Evolutionary conservation across 2,329 filamentous ascomycete species (phyloP).

Genomic region (Chaetomium strumarium): DNA sequence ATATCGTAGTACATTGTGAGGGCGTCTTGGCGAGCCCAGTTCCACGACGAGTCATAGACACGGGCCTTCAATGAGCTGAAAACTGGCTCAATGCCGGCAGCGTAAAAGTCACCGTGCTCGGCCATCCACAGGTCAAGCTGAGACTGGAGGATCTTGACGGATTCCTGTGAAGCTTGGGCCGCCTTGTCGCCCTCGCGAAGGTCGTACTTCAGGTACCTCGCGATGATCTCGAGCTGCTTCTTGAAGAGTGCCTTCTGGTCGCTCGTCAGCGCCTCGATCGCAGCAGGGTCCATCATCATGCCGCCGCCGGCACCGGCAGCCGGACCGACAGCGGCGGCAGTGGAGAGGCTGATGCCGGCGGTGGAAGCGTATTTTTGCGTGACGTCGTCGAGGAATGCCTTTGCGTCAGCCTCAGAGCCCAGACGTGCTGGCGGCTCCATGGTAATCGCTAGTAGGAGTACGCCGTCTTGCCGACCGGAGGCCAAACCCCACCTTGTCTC

Average conservation of each 20-base stretch:
- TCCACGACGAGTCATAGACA: constrained; percentile 97
- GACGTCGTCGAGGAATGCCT: constrained; percentile 83
- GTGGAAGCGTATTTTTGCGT: constrained; percentile 82
- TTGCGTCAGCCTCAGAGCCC: constrained; percentile 83
- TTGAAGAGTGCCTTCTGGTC: constrained; percentile 95
- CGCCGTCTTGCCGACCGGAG: constrained; percentile 82
- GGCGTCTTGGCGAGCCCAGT: constrained; percentile 96
- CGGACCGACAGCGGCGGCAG: constrained; percentile 66
- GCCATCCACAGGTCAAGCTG: constrained; percentile 92
- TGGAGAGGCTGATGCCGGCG: constrained; percentile 77
- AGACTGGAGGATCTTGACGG: constrained; percentile 79
- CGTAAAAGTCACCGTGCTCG: constrained; percentile 96
- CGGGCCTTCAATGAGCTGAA: constrained; percentile 93
- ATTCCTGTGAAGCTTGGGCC: constrained; percentile 76
- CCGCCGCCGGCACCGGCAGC: constrained; percentile 66
- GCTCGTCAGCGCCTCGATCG: constrained; percentile 93
- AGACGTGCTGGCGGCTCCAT: constrained; percentile 88
- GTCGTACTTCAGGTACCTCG: constrained; percentile 94
- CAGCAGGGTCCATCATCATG: constrained; percentile 99
- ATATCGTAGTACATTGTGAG: constrained; percentile 99
- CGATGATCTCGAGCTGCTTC: constrained; percentile 92
- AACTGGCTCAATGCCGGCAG: constrained; percentile 84
- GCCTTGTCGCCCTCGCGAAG: constrained; percentile 95
- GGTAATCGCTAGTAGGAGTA: constrained; percentile 80
- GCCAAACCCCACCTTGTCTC: constrained; percentile 90